Evolutionary conservation across 1,284 basidiomycete genomes (phyloP), one percentile per base, ranked within the genome.

Genomic region (Pseudozyma thailandica): DNA sequence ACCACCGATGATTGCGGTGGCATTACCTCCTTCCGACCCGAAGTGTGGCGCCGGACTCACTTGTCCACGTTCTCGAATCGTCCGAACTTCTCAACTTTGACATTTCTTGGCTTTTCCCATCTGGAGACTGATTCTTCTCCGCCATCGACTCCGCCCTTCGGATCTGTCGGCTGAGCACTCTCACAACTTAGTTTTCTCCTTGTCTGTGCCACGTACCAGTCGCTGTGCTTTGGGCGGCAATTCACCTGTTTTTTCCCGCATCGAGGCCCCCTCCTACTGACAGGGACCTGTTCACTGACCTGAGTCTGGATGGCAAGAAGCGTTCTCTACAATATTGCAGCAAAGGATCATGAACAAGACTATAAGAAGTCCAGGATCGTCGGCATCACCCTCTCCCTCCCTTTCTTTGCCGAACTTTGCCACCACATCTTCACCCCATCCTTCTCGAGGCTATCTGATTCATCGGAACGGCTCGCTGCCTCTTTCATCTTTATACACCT

Each of bases 321-420:
- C n/a, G n/a, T n/a, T n/a, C n/a, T 8, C 30, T 16, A 5, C n/a
- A 35, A n/a, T 16, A 7, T 35, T 35, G 6, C 41, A 25, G 25
- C 21, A 28, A 26, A n/a, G n/a, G 26, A 16, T 28, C 15, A 12
- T 28, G 9, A 5, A 5, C 3, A 42, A 30, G 18, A 31, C n/a
- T 44, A 43, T 51, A 51, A 51, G 41, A 43, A n/a, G 5, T 15
- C 16, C 30, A 25, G 6, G 1, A 28, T 7, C 16, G 23, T 44
- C 41, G n/a, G 15, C 18, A 1, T 27, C 20, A 4, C 9, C 30
- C 2, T 6, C 10, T 4, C 7, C 23, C n/a, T n/a, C 30, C 30
- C 31, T 25, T 26, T 42, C 28, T 23, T 44, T 27, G 50, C 50
- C 50, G 26, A 23, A 43, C 41, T n/a, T 20, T 33, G 41, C 50